Percentiles rank a stretch among this genome's conserved stretches.
phyloP scores from a whole-genome alignment of 2,329 filamentous ascomycete species.

The Arthrinium puccinioides region DNA sequence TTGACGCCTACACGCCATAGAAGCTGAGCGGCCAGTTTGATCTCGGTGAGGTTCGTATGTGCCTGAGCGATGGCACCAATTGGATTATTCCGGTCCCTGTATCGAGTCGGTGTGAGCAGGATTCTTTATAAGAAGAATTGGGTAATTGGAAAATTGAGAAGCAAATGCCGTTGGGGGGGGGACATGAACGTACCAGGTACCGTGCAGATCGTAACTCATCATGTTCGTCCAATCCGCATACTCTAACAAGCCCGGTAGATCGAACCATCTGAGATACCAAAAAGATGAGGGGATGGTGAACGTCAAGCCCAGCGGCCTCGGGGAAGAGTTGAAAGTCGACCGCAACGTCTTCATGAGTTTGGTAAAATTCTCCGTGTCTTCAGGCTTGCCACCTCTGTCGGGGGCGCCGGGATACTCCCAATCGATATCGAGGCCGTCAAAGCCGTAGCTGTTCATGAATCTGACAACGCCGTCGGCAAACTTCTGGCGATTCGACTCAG shows the following conservation, averaged over 20 bases:
- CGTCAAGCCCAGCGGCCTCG: no score
- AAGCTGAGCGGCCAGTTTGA: conserved; percentile 32
- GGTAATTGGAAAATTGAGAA: no score
- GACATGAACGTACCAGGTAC: conserved; percentile 36
- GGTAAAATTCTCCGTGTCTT: not conserved
- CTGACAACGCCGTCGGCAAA: not conserved
- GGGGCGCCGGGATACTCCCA: conserved; percentile 7
- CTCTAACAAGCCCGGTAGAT: not conserved
- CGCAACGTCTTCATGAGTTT: no score
- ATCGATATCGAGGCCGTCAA: conserved; percentile 9
- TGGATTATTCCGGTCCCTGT: no score
- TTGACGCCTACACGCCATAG: conserved; percentile 39
- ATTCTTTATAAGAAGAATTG: no score
- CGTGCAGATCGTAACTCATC: conserved; percentile 32
- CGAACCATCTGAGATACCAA: conserved; percentile 11
- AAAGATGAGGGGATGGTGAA: conserved; percentile 10
- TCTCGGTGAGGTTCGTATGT: conserved; percentile 42
- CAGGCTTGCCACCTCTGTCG: not conserved
- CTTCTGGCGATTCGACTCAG: not conserved
- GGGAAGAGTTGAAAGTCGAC: no score
- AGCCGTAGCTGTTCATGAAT: conserved; percentile 8
- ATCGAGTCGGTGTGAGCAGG: no score
- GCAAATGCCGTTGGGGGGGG: no score
- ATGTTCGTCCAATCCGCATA: conserved; percentile 28
- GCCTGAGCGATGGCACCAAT: conserved; percentile 18